Conservation (phyloP, 257 asterid genomes). For the Nicotiana attenuata region DNA sequence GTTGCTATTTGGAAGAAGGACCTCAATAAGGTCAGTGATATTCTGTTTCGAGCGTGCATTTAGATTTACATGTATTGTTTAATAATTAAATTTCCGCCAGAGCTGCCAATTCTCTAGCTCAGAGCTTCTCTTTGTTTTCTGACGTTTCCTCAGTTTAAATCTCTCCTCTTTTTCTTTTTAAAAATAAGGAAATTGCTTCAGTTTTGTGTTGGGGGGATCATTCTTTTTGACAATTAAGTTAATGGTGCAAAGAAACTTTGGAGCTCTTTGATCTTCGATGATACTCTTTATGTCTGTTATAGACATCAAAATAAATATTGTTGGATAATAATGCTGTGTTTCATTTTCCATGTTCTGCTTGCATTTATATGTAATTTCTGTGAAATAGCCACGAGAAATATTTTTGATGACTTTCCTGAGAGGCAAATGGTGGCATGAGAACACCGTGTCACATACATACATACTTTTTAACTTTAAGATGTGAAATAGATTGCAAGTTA, state of each 20-base stretch:
- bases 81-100: not conserved
- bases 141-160: not conserved
- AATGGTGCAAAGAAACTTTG: not conserved
- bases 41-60: not conserved
- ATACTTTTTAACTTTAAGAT: not conserved
- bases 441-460: not conserved
- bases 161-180: not conserved
- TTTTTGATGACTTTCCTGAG: not conserved
- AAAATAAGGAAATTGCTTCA: not conserved
- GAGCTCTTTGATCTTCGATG: not conserved
- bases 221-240: not conserved
- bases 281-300: not conserved
- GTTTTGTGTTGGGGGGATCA: not conserved
- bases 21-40: constrained; percentile 64
- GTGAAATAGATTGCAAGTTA: not conserved
- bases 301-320: not conserved
- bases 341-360: not conserved
- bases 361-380: not conserved
- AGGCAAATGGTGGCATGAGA: not conserved
- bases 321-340: not conserved
- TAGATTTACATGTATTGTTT: not conserved
- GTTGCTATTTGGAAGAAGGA: constrained; percentile 94
- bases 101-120: not conserved
- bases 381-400: not conserved
- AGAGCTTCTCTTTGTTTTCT: not conserved